A percentile compares a stretch with the other conserved stretches of the same genome.
Evolutionary conservation across 495 filamentous ascomycete genomes (phyloP).

Genomic region (Neurospora tetrasperma): DNA sequence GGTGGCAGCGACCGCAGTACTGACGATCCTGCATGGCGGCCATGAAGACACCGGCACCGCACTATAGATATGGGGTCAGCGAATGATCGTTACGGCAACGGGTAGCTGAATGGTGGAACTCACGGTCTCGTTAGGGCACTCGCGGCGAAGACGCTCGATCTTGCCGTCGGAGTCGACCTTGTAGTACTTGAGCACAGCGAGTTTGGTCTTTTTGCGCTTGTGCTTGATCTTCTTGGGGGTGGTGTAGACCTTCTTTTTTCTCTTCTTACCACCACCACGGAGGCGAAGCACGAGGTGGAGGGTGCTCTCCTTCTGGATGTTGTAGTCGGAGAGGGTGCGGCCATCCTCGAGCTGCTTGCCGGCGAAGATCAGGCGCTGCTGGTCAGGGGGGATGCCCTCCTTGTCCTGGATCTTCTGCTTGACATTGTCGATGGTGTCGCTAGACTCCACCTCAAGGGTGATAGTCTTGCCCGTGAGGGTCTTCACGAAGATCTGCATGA

Average conservation of each 20-base stretch:
- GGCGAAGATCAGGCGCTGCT: constrained; percentile 99
- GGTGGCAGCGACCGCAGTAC: constrained; percentile 98
- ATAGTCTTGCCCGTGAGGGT: constrained; percentile 99
- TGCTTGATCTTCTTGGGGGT: constrained; percentile 99
- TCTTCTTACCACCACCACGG: constrained; percentile 96
- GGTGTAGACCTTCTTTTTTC: constrained; percentile 99
- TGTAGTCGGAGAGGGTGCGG: constrained; percentile 99
- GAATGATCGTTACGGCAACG: not conserved
- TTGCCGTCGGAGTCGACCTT: constrained; percentile 99
- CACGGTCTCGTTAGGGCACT: constrained; percentile 89
- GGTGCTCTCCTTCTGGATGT: constrained; percentile 99
- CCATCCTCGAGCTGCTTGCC: constrained; percentile 99
- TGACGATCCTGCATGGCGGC: constrained; percentile 99
- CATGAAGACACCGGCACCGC: constrained; percentile 99
- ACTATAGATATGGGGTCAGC: constrained; percentile 43
- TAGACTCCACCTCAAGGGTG: constrained; percentile 99
- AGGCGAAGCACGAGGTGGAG: constrained; percentile 97
- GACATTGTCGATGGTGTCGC: constrained; percentile 99
- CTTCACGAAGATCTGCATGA: constrained; percentile 99
- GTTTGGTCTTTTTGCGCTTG: constrained; percentile 99
- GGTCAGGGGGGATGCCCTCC: constrained; percentile 99
- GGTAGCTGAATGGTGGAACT: constrained; percentile 22
- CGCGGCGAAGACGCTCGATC: constrained; percentile 97
- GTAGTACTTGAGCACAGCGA: constrained; percentile 99
- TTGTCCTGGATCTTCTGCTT: constrained; percentile 94